Percentiles rank a stretch among this genome's conserved stretches.
phyloP scores from a whole-genome alignment of 192 early-diverging fungal species.

The Coemansia sp. region DNA sequence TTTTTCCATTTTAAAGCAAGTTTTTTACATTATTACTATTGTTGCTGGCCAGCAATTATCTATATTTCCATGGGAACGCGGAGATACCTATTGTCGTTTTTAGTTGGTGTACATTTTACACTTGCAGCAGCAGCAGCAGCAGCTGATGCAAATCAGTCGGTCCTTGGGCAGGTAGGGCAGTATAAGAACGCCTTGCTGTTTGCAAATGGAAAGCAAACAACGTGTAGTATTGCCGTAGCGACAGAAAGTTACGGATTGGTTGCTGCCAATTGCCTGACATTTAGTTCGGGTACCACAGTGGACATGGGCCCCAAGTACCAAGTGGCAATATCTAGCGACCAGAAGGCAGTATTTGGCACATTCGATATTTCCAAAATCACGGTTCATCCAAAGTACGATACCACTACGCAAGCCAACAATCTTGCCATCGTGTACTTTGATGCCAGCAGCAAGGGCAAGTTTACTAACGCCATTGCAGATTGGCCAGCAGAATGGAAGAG shows the following conservation, averaged over 20 bases:
- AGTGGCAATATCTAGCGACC: slow-evolving; percentile 4
- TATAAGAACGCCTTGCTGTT: slow-evolving; percentile 19
- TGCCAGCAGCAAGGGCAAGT: neutral
- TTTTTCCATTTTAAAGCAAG: neutral
- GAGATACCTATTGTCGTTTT: neutral
- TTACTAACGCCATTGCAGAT: neutral
- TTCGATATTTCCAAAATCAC: slow-evolving; percentile 8
- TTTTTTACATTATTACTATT: neutral
- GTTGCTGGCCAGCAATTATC: slow-evolving; percentile 3
- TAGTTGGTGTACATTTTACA: neutral
- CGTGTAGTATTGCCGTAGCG: slow-evolving; percentile 15
- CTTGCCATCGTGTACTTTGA: slow-evolving; percentile 22
- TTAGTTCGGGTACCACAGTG: neutral
- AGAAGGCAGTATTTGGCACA: neutral
- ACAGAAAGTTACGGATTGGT: slow-evolving; percentile 12
- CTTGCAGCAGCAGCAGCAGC: neutral
- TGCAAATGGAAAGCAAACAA: slow-evolving; percentile 11
- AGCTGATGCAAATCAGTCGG: neutral
- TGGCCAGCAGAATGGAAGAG: slow-evolving; percentile 6
- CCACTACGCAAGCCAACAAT: slow-evolving; percentile 7
- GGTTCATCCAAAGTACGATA: slow-evolving; percentile 2
- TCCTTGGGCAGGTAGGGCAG: slow-evolving; percentile 1
- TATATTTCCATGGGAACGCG: neutral
- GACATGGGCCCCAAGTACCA: slow-evolving; percentile 12
- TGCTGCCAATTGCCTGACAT: slow-evolving; percentile 19